Evolutionary conservation across 2,329 filamentous ascomycete genomes (phyloP), one percentile per base, ranked within the genome.

Genomic region (Ceratocystis variospora): DNA sequence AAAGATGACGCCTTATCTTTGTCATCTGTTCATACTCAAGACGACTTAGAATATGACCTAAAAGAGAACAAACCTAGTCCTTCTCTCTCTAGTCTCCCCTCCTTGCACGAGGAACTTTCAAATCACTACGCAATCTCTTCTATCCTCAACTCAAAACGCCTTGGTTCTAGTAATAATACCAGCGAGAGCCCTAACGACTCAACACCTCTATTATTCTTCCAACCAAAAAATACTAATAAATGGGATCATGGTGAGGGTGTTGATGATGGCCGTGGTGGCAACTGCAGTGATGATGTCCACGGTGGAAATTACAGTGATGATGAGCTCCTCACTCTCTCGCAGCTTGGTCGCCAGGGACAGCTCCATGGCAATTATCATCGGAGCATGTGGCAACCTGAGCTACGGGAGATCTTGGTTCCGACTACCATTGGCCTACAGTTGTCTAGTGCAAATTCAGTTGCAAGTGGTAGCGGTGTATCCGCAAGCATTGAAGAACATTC

Each of bases 351-450:
- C 55, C 55, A 59, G n/a, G 12, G 3, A 15, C 55, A 37, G 15
- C 33, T 17, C 55, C 28, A 37, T 37, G 17, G 28, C 2, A 31
- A 37, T 12, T 19, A 5, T 8, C 17, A 25, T 37, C 28, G 15
- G 3, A 59, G 17, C 15, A 15, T n/a, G 17, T 59, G 55, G 55
- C 12, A n/a, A n/a, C 28, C 55, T 33, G 55, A 31, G 5, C 12
- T 37, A 17, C 15, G 5, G 33, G 28, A 59, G 31, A 37, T 19
- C 28, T 31, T 59, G 12, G 12, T n/a, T n/a, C 55, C 55, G 2
- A 59, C 55, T 37, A 59, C 25, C 3, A 59, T 59, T 59, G 55
- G 28, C 17, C 55, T 59, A n/a, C 55, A 59, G 25, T 59, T 59
- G 8, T 59, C 55, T 17, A 59, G 55, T 17, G 7, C 55, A 10